Percentiles rank a stretch among this genome's conserved stretches.
These are phyloP conservation scores for Pseudevernia furfuracea DNA, from an alignment of 495 filamentous ascomycete genomes.

Conservation along the genomic window DNA sequence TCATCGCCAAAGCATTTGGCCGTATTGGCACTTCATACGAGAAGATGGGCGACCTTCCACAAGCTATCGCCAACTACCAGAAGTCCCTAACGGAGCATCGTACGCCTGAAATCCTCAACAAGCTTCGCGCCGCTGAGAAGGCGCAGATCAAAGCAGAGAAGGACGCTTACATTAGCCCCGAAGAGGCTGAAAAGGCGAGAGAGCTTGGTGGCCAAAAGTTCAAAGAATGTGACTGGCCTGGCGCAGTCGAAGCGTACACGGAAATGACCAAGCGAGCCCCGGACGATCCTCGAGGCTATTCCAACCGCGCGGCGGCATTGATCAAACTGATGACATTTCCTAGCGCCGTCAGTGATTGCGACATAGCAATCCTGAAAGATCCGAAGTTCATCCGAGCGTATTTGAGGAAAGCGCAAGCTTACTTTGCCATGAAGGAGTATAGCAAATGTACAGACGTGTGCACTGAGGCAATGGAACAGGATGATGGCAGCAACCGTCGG, in stretches of 20 bases:
- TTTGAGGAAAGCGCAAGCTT: constrained; percentile 87
- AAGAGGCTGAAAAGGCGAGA: constrained; percentile 89
- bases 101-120: constrained; percentile 85
- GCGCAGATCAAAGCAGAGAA: constrained; percentile 68
- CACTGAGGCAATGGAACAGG: constrained; percentile 68
- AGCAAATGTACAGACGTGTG: constrained; percentile 87
- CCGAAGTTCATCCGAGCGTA: constrained; percentile 91
- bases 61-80: constrained; percentile 85
- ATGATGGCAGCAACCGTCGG: constrained; percentile 66
- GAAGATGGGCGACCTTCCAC: constrained; percentile 69
- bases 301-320: constrained; percentile 92
- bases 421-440: constrained; percentile 95
- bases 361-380: constrained; percentile 82
- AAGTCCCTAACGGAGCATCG: constrained; percentile 94
- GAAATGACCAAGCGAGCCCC: constrained; percentile 98
- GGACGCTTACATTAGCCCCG: constrained; percentile 78
- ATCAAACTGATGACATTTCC: constrained; percentile 96
- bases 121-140: constrained; percentile 91
- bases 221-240: constrained; percentile 95
- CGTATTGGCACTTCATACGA: constrained; percentile 87
- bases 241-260: constrained; percentile 84
- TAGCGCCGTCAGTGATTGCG: constrained; percentile 84
- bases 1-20: constrained; percentile 88
- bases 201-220: constrained; percentile 93
- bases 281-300: constrained; percentile 88